Conservation (phyloP, 1,284 basidiomycete genomes). For the Apiotrichum gamsii region DNA sequence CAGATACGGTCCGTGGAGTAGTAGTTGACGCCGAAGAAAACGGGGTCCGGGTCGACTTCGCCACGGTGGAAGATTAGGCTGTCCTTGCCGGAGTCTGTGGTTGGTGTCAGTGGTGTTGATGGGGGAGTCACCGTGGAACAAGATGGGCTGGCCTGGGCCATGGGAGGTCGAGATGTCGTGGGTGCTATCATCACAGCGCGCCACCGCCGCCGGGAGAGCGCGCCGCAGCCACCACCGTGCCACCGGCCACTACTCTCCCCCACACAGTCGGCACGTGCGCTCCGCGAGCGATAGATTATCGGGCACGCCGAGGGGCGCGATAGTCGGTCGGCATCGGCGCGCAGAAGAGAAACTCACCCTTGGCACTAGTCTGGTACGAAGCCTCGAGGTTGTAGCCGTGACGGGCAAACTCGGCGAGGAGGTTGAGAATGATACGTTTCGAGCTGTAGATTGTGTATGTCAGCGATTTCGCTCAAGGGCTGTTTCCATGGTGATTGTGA, state of each 20-base stretch:
- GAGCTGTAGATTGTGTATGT: slow-evolving; percentile 22
- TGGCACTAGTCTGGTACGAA: slow-evolving; percentile 37
- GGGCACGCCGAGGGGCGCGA: no score
- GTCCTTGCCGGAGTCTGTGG: slow-evolving; percentile 40
- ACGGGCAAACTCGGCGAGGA: slow-evolving; percentile 36
- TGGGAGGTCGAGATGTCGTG: not conserved
- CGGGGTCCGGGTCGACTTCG: slow-evolving; percentile 40
- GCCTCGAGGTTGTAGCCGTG: slow-evolving; percentile 35
- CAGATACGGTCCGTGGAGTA: slow-evolving; percentile 39
- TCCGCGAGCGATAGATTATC: no score
- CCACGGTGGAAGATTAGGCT: slow-evolving; percentile 33
- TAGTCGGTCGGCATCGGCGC: not conserved
- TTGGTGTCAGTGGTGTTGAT: slow-evolving; percentile 9
- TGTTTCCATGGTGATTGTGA: no score
- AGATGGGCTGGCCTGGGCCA: no score
- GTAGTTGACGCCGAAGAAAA: slow-evolving; percentile 42
- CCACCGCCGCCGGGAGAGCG: no score
- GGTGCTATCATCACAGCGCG: no score
- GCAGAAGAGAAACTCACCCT: slow-evolving; percentile 23
- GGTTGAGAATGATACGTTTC: slow-evolving; percentile 39
- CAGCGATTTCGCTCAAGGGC: not conserved
- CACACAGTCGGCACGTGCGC: no score
- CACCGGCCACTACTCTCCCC: no score
- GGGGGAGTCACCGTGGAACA: not conserved
- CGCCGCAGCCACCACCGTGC: no score